Base-by-base conservation (phyloP, 2,329 filamentous ascomycete species). In the Dactylellina sp. region DNA sequence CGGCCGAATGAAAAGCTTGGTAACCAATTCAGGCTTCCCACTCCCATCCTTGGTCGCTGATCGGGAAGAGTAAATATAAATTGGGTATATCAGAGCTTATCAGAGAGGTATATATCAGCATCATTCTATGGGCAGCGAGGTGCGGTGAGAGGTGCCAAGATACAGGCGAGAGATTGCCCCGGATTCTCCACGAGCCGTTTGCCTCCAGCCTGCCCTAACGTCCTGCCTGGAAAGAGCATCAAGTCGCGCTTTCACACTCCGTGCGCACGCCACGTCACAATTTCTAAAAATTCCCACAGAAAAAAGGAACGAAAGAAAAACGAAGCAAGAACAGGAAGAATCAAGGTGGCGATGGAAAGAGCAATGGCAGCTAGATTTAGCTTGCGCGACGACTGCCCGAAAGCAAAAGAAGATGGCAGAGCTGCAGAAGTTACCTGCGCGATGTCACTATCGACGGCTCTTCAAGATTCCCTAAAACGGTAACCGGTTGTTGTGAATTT, bases 241-340 rank as follows among this genome's bases (percentile, higher is more conserved):
- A 12, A 40, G 37, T 32, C 24, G 14, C 16, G 44, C n/a, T n/a
- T 47, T 20, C 12, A 20, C 22, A 50, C 24, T 28, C 35, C 35
- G 35, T 18, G 53, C 42, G 20, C 63, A 44, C 66, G 66, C 66
- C 66, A 71, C 66, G 66, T 71, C 66, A 71, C 52, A 59, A 37
- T 11, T 52, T 53, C 50, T 49, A 57, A 63, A 62, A 71, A 62
- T 50, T 62, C 44, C 20, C 44, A 22, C 32, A 50, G 37, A 53
- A 44, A 61, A 39, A 39, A 24, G 37, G 42, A n/a, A n/a, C n/a
- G n/a, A n/a, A n/a, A n/a, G n/a, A n/a, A n/a, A n/a, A n/a, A n/a
- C n/a, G n/a, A n/a, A n/a, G n/a, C n/a, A n/a, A n/a, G n/a, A n/a
- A n/a, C n/a, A n/a, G n/a, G 32, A 28, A 16, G 11, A 57, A 50